A percentile compares a stretch with the other conserved stretches of the same genome.
Evolutionary conservation across 1,284 basidiomycete genomes (phyloP).

Genomic region (Pholiota adiposa): DNA sequence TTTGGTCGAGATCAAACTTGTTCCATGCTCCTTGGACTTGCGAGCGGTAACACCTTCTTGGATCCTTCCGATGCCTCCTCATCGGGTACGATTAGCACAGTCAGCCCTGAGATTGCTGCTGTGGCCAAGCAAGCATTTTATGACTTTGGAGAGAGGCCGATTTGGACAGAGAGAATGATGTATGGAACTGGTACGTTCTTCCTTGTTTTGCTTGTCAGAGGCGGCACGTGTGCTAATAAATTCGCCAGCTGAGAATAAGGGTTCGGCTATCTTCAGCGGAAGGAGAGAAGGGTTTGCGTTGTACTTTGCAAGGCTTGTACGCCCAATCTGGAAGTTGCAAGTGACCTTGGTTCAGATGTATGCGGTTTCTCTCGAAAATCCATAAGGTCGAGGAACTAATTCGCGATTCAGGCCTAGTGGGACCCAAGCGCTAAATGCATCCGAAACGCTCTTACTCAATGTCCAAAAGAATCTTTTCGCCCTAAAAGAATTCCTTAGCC

Average conservation of each 20-base stretch:
- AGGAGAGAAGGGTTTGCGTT: conserved; percentile 89
- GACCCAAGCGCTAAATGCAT: conserved; percentile 58
- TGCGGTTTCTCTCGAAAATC: conserved; percentile 25
- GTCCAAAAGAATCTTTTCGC: conserved; percentile 82
- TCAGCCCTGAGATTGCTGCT: conserved; percentile 63
- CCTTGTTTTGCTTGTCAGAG: not conserved
- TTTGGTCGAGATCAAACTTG: conserved; percentile 90
- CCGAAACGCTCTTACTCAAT: conserved; percentile 65
- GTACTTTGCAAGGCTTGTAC: conserved; percentile 84
- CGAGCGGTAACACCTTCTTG: conserved; percentile 77
- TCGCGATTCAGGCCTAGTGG: conserved; percentile 40
- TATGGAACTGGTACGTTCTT: conserved; percentile 52
- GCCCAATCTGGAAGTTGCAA: conserved; percentile 88
- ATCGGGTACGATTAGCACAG: conserved; percentile 52
- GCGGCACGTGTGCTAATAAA: conserved; percentile 4
- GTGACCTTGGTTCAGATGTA: conserved; percentile 66
- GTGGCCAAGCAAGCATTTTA: conserved; percentile 83
- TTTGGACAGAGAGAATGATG: conserved; percentile 77
- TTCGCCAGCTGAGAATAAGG: conserved; percentile 63
- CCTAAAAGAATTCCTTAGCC: conserved; percentile 76
- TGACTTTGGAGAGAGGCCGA: conserved; percentile 82
- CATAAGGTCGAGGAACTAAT: conserved; percentile 15
- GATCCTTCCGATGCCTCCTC: conserved; percentile 53
- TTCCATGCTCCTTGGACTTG: conserved; percentile 86
- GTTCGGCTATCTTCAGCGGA: conserved; percentile 82